Base-by-base conservation (phyloP, 352 stramenopile genomes). In the Phytophthora brassicae region DNA sequence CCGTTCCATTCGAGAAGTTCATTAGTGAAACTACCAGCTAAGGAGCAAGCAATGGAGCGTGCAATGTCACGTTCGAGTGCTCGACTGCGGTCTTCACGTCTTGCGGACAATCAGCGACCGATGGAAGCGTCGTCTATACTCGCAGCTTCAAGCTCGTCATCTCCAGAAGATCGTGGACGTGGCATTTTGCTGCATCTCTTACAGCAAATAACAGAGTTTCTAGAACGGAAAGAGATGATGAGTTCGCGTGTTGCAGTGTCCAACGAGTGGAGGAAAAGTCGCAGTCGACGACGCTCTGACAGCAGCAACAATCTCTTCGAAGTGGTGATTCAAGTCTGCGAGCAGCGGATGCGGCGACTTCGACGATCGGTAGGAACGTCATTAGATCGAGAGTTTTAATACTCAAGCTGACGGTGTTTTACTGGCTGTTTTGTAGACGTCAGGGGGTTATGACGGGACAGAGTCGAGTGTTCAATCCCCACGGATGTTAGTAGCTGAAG, bases 401-500 rank as follows among this genome's bases (percentile, higher is more conserved):
- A 24, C n/a, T n/a, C n/a, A 39, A 17, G 1, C 47, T 55, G 29
- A 57, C 46, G 39, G 11, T 39, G n/a, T 23, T 47, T 48, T 19
- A 28, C 14, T 55, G 36, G 5, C n/a, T n/a, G n/a, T n/a, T n/a
- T n/a, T 43, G 23, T 48, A 71, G 64, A 67, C 22, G 31, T 62
- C 20, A 17, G 60, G 49, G 59, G 36, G 51, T 59, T 51, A 48
- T n/a, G 57, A 66, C 3, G 38, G 51, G 26, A 50, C 67, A 3
- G 43, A 68, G 20, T 76, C 63, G 64, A 66, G 59, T 26, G 47
- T 44, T 3, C 52, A 70, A 39, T 67, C 75, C 11, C 66, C 77
- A 41, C 63, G 68, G 4, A 64, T 80, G 44, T 48, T 86, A 24
- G 77, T 90, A 13, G 79, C 81, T 4, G 74, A 88, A 60, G 81